Evolutionary conservation across 345 rosid genomes (phyloP).

Genomic region (Syzygium grande): DNA sequence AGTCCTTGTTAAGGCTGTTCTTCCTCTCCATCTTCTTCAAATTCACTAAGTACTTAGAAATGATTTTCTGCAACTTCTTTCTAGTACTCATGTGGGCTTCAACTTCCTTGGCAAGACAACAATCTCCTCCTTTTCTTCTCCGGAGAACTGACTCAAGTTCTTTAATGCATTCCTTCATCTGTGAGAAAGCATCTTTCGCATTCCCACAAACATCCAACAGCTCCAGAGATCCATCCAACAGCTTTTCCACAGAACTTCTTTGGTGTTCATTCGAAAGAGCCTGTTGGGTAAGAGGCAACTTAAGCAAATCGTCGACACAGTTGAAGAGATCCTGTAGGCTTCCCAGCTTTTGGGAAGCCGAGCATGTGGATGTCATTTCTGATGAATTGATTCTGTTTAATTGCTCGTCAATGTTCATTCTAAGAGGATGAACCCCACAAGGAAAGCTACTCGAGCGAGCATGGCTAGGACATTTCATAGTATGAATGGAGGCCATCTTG

Average conservation of each 20-base stretch:
- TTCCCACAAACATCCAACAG: conserved; percentile 29
- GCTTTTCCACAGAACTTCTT: conserved; percentile 8
- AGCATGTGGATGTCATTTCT: not conserved
- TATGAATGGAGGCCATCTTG: not conserved
- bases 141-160: conserved; percentile 22
- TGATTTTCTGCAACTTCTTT: conserved; percentile 18
- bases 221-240: conserved; percentile 31
- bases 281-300: not conserved
- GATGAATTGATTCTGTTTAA: not conserved
- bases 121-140: conserved; percentile 14
- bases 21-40: conserved; percentile 16
- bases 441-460: not conserved
- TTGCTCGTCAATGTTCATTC: not conserved
- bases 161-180: conserved; percentile 15
- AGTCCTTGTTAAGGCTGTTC: not conserved
- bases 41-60: not conserved
- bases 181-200: conserved; percentile 23
- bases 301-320: not conserved
- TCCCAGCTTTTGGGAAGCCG: conserved; percentile 7
- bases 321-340: conserved; percentile 18
- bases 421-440: not conserved
- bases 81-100: conserved; percentile 11
- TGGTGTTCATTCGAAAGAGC: not conserved
- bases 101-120: conserved; percentile 9
- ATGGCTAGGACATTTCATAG: not conserved